phyloP scores from a whole-genome alignment of 2,329 filamentous ascomycete genomes.

The Aspergillus thermomutatus region DNA sequence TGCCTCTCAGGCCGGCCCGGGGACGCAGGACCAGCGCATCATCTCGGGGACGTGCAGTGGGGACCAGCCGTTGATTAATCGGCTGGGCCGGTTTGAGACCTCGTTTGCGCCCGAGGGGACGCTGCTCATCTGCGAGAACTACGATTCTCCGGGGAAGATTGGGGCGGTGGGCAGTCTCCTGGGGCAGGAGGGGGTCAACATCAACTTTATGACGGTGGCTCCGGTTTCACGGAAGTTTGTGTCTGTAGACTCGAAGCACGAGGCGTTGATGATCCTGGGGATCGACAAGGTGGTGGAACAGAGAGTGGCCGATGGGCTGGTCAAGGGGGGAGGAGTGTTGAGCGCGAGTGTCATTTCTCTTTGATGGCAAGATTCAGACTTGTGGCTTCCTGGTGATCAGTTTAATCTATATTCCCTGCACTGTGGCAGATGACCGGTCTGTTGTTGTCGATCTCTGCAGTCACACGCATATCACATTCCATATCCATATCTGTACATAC shows the following conservation, averaged over 20 bases:
- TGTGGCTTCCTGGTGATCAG: too few relatives aligned
- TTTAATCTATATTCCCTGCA: too few relatives aligned
- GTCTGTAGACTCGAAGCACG: conserved; percentile 45
- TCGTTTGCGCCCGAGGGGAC: conserved; percentile 71
- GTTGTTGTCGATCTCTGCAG: too few relatives aligned
- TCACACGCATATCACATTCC: too few relatives aligned
- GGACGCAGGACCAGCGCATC: conserved; percentile 46
- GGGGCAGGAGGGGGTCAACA: conserved; percentile 70
- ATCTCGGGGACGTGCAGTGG: conserved; percentile 45
- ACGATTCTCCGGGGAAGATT: conserved; percentile 78
- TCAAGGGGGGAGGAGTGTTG: conserved; percentile 50
- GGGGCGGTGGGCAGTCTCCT: conserved; percentile 71
- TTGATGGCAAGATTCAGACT: too few relatives aligned
- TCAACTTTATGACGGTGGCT: conserved; percentile 74
- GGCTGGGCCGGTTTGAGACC: conserved; percentile 69
- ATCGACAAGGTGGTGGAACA: conserved; percentile 64
- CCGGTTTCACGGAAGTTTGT: conserved; percentile 33
- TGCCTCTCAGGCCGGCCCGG: not conserved
- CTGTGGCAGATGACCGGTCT: too few relatives aligned
- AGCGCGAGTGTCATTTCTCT: conserved; percentile 52
- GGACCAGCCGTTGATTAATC: conserved; percentile 59
- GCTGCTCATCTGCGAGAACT: conserved; percentile 75
- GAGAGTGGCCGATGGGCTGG: conserved; percentile 50
- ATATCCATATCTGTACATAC: not conserved
- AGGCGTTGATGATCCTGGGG: conserved; percentile 79